Percentiles rank a stretch among this genome's conserved stretches.
Conservation (phyloP, 768 basidiomycete species). For the Terana coerulea region DNA sequence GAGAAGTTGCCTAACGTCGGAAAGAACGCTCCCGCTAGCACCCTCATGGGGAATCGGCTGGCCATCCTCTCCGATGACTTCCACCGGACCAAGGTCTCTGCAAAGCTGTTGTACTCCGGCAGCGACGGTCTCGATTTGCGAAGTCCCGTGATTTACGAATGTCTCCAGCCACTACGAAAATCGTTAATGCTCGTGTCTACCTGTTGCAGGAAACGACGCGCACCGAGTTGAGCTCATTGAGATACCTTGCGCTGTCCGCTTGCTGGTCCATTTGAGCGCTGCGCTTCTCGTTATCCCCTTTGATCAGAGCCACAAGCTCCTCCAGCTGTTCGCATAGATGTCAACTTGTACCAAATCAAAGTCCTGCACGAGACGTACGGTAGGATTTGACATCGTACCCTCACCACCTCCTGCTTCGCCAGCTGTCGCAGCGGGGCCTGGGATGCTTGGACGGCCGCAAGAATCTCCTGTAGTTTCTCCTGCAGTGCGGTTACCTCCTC, state of each 20-base stretch:
- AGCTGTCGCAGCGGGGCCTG: slow-evolving; percentile 7
- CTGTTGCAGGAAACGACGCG: slow-evolving; percentile 17
- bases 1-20: slow-evolving; percentile 33
- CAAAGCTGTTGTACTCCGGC: slow-evolving; percentile 59
- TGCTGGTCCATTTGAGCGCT: slow-evolving; percentile 58
- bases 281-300: slow-evolving; percentile 44
- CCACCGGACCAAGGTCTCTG: slow-evolving; percentile 40
- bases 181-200: background rate
- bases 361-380: background rate
- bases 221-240: slow-evolving; percentile 73
- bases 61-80: slow-evolving; percentile 18
- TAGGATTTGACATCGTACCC: background rate
- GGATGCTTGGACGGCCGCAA: slow-evolving; percentile 18
- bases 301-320: slow-evolving; percentile 45
- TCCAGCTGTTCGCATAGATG: slow-evolving; percentile 30
- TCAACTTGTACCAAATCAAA: background rate
- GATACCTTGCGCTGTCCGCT: slow-evolving; percentile 70
- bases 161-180: slow-evolving; percentile 71
- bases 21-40: slow-evolving; percentile 26
- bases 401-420: background rate
- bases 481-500: slow-evolving; percentile 28
- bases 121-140: slow-evolving; percentile 63
- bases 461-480: slow-evolving; percentile 36
- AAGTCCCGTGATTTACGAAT: slow-evolving; percentile 74
- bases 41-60: slow-evolving; percentile 12